Conservation (phyloP, 2,329 filamentous ascomycete species). For the Ceratocystis huliohia region DNA sequence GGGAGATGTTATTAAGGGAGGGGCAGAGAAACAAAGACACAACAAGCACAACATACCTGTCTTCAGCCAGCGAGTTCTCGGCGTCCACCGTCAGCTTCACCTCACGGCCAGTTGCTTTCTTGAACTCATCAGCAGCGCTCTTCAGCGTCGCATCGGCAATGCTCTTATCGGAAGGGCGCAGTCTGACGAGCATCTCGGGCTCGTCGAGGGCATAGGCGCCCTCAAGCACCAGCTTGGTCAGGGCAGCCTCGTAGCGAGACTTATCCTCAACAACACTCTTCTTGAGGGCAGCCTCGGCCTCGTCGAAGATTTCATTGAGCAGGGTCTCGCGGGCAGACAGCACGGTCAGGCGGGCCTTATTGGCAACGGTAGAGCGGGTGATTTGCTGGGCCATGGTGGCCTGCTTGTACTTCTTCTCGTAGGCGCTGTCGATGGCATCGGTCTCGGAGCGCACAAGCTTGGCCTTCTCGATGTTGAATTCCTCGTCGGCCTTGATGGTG, state of each 20-base stretch:
- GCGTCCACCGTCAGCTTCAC: constrained; percentile 62
- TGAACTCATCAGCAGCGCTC: constrained; percentile 68
- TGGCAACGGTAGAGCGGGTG: constrained; percentile 86
- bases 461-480: constrained; percentile 97
- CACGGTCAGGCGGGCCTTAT: constrained; percentile 87
- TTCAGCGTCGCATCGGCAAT: constrained; percentile 65
- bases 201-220: constrained; percentile 82
- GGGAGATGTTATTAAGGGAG: not conserved
- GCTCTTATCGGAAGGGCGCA: constrained; percentile 66
- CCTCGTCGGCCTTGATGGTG: constrained; percentile 94
- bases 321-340: constrained; percentile 79
- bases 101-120: constrained; percentile 61
- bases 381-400: constrained; percentile 98
- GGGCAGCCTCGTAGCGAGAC: constrained; percentile 58
- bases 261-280: constrained; percentile 50
- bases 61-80: constrained; percentile 64
- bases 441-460: constrained; percentile 96
- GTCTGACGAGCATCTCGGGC: constrained; percentile 59
- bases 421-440: constrained; percentile 76
- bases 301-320: constrained; percentile 78
- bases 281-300: constrained; percentile 58
- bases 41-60: constrained; percentile 48
- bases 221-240: constrained; percentile 77
- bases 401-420: constrained; percentile 99
- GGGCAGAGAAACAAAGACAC: not conserved